Percentiles rank a stretch among this genome's conserved stretches.
Evolutionary conservation across 2,329 filamentous ascomycete species (phyloP).

Genomic region (Zasmidium citrigriseum): DNA sequence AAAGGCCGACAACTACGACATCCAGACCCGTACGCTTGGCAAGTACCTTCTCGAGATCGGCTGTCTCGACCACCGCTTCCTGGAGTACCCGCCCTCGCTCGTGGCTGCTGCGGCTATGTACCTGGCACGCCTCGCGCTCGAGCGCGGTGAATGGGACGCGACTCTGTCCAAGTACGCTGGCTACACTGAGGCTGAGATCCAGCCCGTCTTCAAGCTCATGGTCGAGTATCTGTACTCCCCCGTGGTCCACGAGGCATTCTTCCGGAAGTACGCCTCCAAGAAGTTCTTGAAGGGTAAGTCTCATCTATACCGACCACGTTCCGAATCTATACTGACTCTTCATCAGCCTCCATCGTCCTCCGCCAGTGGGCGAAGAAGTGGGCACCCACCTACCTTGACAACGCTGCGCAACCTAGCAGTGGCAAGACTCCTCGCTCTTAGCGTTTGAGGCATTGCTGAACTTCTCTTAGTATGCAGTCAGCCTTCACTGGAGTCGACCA

Average conservation of each 20-base stretch:
- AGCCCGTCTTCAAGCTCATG: slow-evolving; percentile 91
- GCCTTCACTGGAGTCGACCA: slow-evolving; percentile 9
- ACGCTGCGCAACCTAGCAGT: slow-evolving; percentile 25
- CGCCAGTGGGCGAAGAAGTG: slow-evolving; percentile 82
- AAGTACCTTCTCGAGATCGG: slow-evolving; percentile 99
- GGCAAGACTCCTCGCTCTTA: slow-evolving; percentile 37
- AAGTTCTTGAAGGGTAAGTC: slow-evolving; percentile 93
- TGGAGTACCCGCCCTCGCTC: slow-evolving; percentile 84
- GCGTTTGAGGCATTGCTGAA: slow-evolving; percentile 18
- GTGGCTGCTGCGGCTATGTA: slow-evolving; percentile 95
- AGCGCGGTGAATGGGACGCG: slow-evolving; percentile 87
- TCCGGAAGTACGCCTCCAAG: slow-evolving; percentile 99
- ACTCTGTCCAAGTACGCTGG: slow-evolving; percentile 89
- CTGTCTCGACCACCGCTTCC: slow-evolving; percentile 90
- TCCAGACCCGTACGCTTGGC: slow-evolving; percentile 92
- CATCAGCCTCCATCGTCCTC: slow-evolving; percentile 80
- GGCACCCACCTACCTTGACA: slow-evolving; percentile 37
- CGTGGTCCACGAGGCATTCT: slow-evolving; percentile 93
- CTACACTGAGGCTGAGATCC: slow-evolving; percentile 88
- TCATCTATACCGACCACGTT: no score
- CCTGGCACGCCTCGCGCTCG: slow-evolving; percentile 83
- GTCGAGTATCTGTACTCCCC: slow-evolving; percentile 92
- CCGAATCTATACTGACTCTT: slow-evolving; percentile 31
- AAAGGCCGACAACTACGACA: slow-evolving; percentile 99
- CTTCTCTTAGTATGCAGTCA: slow-evolving; percentile 10